Percentiles rank a stretch among this genome's conserved stretches.
phyloP scores from a whole-genome alignment of 1,139 yeast species.

The Protomyces inundatus region DNA sequence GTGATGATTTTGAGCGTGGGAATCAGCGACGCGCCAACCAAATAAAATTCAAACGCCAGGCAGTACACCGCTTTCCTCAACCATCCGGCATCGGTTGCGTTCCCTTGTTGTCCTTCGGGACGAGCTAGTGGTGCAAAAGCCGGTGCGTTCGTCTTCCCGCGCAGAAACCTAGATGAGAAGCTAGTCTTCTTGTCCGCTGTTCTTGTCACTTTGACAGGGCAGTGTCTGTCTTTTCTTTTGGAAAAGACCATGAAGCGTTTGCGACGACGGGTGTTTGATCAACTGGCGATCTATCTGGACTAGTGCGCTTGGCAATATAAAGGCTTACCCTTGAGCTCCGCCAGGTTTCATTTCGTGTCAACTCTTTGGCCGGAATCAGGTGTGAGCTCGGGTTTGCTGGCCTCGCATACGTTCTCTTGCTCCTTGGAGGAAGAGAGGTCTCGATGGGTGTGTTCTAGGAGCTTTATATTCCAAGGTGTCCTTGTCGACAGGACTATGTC shows the following conservation, averaged over 20 bases:
- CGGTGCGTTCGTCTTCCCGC: neutral
- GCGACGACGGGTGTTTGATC: neutral
- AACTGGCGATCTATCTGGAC: neutral
- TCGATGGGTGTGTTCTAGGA: neutral
- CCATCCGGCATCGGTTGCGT: neutral
- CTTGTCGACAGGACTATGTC: slow-evolving; percentile 1
- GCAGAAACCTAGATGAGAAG: neutral
- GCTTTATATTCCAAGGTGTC: slow-evolving; percentile 1
- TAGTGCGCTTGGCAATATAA: neutral
- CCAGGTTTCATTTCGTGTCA: neutral
- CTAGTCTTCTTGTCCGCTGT: neutral
- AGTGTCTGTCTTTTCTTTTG: neutral
- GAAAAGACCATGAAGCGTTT: neutral
- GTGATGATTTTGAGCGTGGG: too few relatives aligned
- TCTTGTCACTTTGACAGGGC: neutral
- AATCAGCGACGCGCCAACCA: too few relatives aligned
- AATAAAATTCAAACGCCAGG: too few relatives aligned
- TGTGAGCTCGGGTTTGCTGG: neutral
- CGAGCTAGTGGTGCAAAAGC: neutral
- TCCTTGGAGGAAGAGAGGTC: too few relatives aligned
- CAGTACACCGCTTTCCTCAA: too few relatives aligned
- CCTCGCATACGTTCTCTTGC: neutral
- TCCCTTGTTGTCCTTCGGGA: neutral
- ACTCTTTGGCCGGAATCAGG: neutral
- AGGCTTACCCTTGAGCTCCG: neutral